Conservation (phyloP, 305 asterid species). For the Fraxinus angustifolia region DNA sequence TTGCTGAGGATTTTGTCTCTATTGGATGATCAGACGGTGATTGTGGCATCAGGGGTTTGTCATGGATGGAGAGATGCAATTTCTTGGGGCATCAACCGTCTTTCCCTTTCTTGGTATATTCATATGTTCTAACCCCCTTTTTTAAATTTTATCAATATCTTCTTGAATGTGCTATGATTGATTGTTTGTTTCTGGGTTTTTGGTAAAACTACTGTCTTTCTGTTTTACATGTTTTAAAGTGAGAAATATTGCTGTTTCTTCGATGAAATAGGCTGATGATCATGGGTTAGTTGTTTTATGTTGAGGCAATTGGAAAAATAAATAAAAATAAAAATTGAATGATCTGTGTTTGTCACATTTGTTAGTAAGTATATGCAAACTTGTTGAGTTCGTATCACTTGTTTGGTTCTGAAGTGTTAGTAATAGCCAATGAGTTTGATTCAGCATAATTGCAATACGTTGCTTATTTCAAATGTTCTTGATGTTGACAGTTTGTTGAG, state of each 20-base stretch:
- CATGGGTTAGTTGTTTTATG: neutral
- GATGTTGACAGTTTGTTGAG: neutral
- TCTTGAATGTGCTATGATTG: neutral
- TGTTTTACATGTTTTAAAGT: neutral
- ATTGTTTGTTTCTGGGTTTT: neutral
- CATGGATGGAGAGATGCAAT: slow-evolving; percentile 94
- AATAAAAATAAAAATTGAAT: neutral
- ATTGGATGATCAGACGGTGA: slow-evolving; percentile 81
- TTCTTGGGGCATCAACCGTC: slow-evolving; percentile 74
- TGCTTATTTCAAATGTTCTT: neutral
- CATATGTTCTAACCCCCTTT: neutral
- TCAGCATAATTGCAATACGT: neutral
- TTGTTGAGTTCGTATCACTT: neutral
- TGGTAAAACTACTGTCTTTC: neutral
- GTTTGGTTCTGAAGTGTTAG: neutral
- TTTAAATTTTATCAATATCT: neutral
- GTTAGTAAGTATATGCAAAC: neutral
- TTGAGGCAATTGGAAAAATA: neutral
- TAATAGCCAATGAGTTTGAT: neutral
- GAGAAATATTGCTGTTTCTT: neutral
- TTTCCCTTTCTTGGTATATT: slow-evolving; percentile 79
- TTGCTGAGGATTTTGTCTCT: slow-evolving; percentile 71
- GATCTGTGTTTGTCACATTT: neutral
- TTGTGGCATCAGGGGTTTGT: slow-evolving; percentile 93
- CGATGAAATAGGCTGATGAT: neutral